phyloP scores from a whole-genome alignment of 139 green algal species.

The Pleodorina starrii region DNA sequence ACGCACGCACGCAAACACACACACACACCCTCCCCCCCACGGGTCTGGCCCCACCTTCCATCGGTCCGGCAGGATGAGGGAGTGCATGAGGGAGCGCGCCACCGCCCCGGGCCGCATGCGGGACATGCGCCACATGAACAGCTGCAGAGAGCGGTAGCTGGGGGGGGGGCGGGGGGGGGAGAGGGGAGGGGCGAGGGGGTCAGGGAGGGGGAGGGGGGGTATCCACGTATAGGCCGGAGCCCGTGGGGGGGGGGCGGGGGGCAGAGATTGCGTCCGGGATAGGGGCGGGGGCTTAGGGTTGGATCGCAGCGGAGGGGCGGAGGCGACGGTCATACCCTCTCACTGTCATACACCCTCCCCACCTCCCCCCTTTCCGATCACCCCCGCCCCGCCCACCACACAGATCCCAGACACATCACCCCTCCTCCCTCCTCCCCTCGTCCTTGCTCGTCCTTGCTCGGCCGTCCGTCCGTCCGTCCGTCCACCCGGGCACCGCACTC shows the following conservation, averaged over 20 bases:
- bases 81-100: slow-evolving; percentile 73
- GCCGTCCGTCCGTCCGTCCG: too few species aligned
- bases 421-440: neutral
- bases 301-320: too few species aligned
- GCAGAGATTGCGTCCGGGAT: too few species aligned
- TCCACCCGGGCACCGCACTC: neutral
- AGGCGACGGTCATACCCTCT: too few species aligned
- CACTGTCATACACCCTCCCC: too few species aligned
- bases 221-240: too few species aligned
- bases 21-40: neutral
- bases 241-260: too few species aligned
- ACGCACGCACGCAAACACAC: neutral
- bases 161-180: neutral
- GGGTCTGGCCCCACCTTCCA: slow-evolving; percentile 38
- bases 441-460: too few species aligned
- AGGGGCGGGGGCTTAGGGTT: too few species aligned
- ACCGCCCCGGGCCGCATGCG: slow-evolving; percentile 55
- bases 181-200: neutral
- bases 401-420: neutral
- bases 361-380: too few species aligned
- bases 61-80: slow-evolving; percentile 51
- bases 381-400: too few species aligned
- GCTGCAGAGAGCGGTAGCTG: slow-evolving; percentile 70
- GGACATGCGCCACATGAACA: slow-evolving; percentile 60
- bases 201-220: neutral